phyloP scores from a whole-genome alignment of 495 filamentous ascomycete genomes.

The Hypoxylon lienhwacheense region DNA sequence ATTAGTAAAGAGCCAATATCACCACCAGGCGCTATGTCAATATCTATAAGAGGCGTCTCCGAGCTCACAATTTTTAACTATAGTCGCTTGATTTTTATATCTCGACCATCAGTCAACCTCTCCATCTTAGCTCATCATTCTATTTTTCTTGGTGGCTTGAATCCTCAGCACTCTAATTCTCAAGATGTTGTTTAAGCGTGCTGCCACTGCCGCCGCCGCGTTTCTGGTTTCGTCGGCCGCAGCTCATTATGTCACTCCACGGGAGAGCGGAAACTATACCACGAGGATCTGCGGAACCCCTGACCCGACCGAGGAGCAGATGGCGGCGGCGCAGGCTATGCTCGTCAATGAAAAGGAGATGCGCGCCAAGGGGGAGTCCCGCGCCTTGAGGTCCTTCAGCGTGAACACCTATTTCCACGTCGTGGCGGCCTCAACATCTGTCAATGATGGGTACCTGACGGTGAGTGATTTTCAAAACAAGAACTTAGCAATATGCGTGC shows the following conservation, averaged over 20 bases:
- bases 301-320: conserved; percentile 44
- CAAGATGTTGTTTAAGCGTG: conserved; percentile 44
- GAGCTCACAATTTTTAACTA: too few species aligned
- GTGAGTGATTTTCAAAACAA: conserved; percentile 34
- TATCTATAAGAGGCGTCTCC: not conserved
- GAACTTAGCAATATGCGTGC: not conserved
- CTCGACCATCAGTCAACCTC: too few species aligned
- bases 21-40: not conserved
- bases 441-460: conserved; percentile 56
- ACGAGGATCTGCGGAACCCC: conserved; percentile 45
- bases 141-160: not conserved
- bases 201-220: conserved; percentile 37
- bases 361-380: conserved; percentile 30
- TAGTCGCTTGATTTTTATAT: too few species aligned
- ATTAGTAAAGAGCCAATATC: not conserved
- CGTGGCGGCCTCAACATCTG: conserved; percentile 48
- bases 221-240: conserved; percentile 39
- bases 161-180: not conserved
- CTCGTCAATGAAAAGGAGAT: conserved; percentile 34
- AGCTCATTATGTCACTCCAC: conserved; percentile 28
- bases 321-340: conserved; percentile 39
- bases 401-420: conserved; percentile 67
- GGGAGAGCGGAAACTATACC: conserved; percentile 15
- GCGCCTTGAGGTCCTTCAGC: conserved; percentile 37
- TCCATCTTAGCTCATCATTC: not conserved